Evolutionary conservation across 2,329 filamentous ascomycete genomes (phyloP).

Genomic region (Teratosphaeria destructans): DNA sequence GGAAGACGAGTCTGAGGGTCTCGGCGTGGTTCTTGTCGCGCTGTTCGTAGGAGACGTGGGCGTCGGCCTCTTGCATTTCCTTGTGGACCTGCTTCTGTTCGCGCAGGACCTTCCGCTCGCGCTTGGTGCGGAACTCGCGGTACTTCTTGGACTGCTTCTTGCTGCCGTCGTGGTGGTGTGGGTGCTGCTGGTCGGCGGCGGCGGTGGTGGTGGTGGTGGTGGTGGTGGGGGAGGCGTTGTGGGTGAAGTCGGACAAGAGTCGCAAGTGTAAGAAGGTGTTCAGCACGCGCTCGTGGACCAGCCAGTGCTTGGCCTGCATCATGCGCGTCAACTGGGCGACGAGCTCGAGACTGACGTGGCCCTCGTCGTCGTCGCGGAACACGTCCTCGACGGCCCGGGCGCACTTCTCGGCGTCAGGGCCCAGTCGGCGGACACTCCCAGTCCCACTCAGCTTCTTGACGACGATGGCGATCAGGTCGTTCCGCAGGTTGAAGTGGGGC

Average conservation of each 20-base stretch:
- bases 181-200: conserved; percentile 15
- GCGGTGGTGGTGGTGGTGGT: conserved; percentile 46
- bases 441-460: conserved; percentile 56
- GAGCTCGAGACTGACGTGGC: conserved; percentile 75
- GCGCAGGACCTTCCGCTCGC: conserved; percentile 68
- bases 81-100: conserved; percentile 83
- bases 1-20: conserved; percentile 91
- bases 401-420: conserved; percentile 68
- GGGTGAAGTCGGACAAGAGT: conserved; percentile 74
- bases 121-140: conserved; percentile 80
- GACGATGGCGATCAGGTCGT: conserved; percentile 76
- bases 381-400: conserved; percentile 68
- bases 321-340: conserved; percentile 80
- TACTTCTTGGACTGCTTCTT: conserved; percentile 59
- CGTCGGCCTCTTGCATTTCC: conserved; percentile 87
- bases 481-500: conserved; percentile 94
- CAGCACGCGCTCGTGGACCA: conserved; percentile 72
- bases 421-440: conserved; percentile 54
- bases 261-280: conserved; percentile 88
- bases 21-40: conserved; percentile 90
- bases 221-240: conserved; percentile 68
- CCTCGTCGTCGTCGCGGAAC: conserved; percentile 82
- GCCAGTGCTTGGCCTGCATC: conserved; percentile 81
- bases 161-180: conserved; percentile 30
- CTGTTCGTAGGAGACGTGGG: conserved; percentile 82